Percentiles rank a stretch among this genome's conserved stretches.
Conservation (phyloP, 1,284 basidiomycete species). For the Pulveroboletus ridleyi region DNA sequence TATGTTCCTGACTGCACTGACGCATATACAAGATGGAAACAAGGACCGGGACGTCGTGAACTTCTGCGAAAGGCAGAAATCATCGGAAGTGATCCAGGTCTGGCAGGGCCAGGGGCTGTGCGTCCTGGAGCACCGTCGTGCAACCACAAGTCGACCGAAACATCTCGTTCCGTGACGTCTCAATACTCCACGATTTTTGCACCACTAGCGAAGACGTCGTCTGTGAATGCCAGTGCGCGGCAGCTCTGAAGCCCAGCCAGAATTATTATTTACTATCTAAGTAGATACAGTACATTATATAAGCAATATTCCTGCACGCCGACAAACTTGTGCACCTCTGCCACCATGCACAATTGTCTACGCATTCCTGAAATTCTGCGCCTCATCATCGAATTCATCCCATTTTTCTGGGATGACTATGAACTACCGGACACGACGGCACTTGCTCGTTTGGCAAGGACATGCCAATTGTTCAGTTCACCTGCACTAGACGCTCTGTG, state of each 20-base stretch:
- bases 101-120: too few species aligned
- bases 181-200: too few species aligned
- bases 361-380: constrained; percentile 20
- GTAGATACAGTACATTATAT: too few species aligned
- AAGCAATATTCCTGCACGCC: too few species aligned
- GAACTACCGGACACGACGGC: constrained; percentile 2
- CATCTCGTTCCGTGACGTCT: too few species aligned
- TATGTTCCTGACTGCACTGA: constrained; percentile 81
- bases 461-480: constrained; percentile 24
- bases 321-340: too few species aligned
- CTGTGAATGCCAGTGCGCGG: too few species aligned
- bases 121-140: too few species aligned
- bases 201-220: too few species aligned
- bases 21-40: constrained; percentile 88
- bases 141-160: too few species aligned
- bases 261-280: too few species aligned
- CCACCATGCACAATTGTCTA: constrained; percentile 25
- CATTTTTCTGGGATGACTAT: neutral
- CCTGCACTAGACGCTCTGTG: constrained; percentile 29
- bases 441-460: constrained; percentile 24
- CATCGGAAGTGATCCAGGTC: constrained; percentile 77
- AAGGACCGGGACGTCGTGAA: constrained; percentile 80
- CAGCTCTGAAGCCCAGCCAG: too few species aligned
- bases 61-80: constrained; percentile 80
- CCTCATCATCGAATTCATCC: constrained; percentile 19